Base-by-base conservation (phyloP, 306 rosid genomes). In the Clitoria ternatea region DNA sequence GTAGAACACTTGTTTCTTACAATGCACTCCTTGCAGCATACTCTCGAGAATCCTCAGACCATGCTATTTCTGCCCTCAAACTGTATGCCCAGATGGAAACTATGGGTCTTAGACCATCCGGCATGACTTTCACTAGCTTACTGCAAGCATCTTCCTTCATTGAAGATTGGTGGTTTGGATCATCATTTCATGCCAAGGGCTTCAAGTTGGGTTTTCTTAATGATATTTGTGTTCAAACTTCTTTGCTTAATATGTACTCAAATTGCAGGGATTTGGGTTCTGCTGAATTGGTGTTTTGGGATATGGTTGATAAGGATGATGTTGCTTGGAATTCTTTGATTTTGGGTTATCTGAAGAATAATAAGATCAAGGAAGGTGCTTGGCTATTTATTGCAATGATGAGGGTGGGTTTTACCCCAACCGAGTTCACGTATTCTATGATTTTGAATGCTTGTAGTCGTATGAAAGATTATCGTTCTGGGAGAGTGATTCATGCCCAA, bases 321-420 rank as follows among this genome's bases (percentile, higher is more conserved):
- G 84, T 90, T 37, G 83, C 92, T 74, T 85, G 96, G 95, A 94
- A 90, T 80, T 84, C 98, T 29, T 80, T 87, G 71, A 90, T 89
- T 47, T 42, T 74, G 53, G 96, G 97, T 12, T 71, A 84, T 60
- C 43, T 88, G 77, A 88, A 73, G 88, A 82, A 86, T 59, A 75
- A 40, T 54, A 75, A 80, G 69, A 24, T 70, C 17, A 60, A 52
- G 15, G 74, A 75, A 32, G 91, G 92, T 57, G 72, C 88, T 65
- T 23, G 26, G 24, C 48, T 82, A 10, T 87, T 84, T 61, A 53
- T 70, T 56, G 62, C 29, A 49, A 88, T 93, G 92, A 15, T 81
- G 80, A 50, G 76, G 73, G 69, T 11, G 68, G 94, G 89, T 61
- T 22, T 79, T 67, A 15, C 17, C 70, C 97, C 96, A 24, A 84